phyloP scores from a whole-genome alignment of 176 grass and related monocot species.

The Tuctoria greenei region DNA sequence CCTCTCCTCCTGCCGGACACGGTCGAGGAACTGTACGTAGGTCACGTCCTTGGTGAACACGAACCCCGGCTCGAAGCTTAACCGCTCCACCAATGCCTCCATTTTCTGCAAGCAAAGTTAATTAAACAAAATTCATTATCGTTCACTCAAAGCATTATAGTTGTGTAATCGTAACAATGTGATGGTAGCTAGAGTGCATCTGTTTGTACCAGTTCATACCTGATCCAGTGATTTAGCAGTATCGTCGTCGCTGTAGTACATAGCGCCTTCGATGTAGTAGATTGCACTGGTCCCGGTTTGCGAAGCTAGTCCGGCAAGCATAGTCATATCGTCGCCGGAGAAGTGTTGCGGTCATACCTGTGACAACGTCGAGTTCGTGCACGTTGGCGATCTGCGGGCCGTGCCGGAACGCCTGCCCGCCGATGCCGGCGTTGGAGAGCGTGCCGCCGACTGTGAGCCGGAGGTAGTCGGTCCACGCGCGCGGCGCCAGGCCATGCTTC shows the following conservation, averaged over 20 bases:
- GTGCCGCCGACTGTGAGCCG: constrained; percentile 63
- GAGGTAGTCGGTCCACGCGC: constrained; percentile 63
- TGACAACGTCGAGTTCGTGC: constrained; percentile 63
- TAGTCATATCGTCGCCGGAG: constrained; percentile 25
- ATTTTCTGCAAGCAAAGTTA: constrained; percentile 20
- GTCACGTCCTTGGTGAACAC: constrained; percentile 47
- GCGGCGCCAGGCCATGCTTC: constrained; percentile 44
- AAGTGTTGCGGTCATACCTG: constrained; percentile 42
- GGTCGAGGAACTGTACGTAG: constrained; percentile 48
- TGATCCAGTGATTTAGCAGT: not conserved
- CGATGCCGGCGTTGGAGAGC: constrained; percentile 76
- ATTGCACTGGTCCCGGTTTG: not conserved
- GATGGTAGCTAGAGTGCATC: no score
- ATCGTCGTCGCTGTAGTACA: constrained; percentile 43
- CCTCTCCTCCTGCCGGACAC: constrained; percentile 41
- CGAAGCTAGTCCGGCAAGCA: constrained; percentile 31
- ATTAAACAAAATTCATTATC: not conserved
- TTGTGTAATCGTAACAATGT: not conserved
- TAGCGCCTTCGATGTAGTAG: constrained; percentile 51
- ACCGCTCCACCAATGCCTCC: constrained; percentile 13
- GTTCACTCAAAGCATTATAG: not conserved
- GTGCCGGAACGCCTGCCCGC: constrained; percentile 69
- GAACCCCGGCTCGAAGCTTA: constrained; percentile 39
- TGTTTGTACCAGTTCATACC: constrained; percentile 1
- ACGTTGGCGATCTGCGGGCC: constrained; percentile 78